Conservation (phyloP, 2,329 filamentous ascomycete species). For the Trichoderma breve region DNA sequence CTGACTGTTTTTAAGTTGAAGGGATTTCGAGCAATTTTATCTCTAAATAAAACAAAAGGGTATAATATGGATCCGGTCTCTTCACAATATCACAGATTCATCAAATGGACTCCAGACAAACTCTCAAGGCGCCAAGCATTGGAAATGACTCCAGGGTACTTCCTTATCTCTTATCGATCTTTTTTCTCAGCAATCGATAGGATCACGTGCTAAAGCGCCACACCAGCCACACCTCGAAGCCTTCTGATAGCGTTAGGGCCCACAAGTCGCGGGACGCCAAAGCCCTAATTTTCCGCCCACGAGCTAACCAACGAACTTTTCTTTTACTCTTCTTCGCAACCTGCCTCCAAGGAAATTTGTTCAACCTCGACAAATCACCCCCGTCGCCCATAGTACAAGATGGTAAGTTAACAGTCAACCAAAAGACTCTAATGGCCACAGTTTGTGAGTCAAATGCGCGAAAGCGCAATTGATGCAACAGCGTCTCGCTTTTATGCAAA, state of each 20-base stretch:
- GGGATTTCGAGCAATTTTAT: background rate
- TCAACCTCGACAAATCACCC: conserved; percentile 36
- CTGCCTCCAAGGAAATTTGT: conserved; percentile 34
- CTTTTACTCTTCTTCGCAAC: conserved; percentile 28
- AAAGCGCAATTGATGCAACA: conserved; percentile 35
- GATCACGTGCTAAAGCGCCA: conserved; percentile 14
- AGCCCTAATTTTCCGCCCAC: conserved; percentile 42
- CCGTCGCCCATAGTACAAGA: conserved; percentile 39
- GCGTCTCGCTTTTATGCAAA: conserved; percentile 30
- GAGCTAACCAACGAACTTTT: conserved; percentile 32
- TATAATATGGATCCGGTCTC: background rate
- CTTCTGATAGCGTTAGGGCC: background rate
- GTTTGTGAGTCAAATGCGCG: conserved; percentile 37
- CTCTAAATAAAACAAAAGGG: background rate
- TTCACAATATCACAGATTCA: background rate
- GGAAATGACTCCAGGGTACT: conserved; percentile 1
- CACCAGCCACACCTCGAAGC: background rate
- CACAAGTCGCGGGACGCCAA: conserved; percentile 21
- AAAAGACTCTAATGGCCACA: conserved; percentile 40
- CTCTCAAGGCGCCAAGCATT: background rate
- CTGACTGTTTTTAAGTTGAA: background rate
- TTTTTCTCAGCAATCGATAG: background rate
- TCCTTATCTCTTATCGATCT: background rate
- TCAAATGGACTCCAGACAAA: background rate
- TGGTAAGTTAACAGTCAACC: conserved; percentile 40